phyloP scores from a whole-genome alignment of 306 rosid species.

The Acacia acuminata region DNA sequence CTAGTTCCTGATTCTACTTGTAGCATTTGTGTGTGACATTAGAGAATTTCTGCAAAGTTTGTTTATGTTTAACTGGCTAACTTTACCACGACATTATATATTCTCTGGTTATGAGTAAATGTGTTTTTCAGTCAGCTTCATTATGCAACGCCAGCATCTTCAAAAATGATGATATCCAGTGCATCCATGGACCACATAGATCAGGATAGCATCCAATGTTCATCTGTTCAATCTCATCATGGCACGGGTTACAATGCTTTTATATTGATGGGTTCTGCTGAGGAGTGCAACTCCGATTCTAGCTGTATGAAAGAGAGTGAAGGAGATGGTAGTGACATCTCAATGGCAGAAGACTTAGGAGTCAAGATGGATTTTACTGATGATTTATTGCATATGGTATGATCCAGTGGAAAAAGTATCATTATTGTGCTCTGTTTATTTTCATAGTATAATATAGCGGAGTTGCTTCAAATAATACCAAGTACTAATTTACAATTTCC shows the following conservation, averaged over 20 bases:
- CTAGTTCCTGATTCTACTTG: background rate
- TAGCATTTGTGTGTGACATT: background rate
- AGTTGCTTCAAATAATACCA: background rate
- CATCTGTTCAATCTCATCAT: slow-evolving; percentile 34
- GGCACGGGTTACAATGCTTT: slow-evolving; percentile 38
- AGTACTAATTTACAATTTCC: background rate
- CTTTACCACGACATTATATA: background rate
- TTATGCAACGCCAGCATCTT: slow-evolving; percentile 37
- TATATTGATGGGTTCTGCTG: slow-evolving; percentile 26
- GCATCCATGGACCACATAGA: slow-evolving; percentile 43
- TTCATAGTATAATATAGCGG: background rate
- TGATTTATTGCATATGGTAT: slow-evolving; percentile 86
- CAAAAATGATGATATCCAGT: slow-evolving; percentile 45
- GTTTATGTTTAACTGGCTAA: background rate
- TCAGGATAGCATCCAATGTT: slow-evolving; percentile 35
- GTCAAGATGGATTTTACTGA: slow-evolving; percentile 81
- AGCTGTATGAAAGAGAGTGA: slow-evolving; percentile 44
- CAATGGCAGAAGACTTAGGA: slow-evolving; percentile 52
- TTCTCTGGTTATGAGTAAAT: slow-evolving; percentile 17
- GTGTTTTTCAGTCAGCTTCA: slow-evolving; percentile 48
- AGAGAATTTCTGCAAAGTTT: background rate
- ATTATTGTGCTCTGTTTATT: background rate
- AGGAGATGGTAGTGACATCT: slow-evolving; percentile 37
- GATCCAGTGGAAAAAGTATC: background rate
- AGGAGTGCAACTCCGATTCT: slow-evolving; percentile 39